A percentile compares a stretch with the other conserved stretches of the same genome.
Conservation (phyloP, 768 basidiomycete species). For the Lentinula boryana region DNA sequence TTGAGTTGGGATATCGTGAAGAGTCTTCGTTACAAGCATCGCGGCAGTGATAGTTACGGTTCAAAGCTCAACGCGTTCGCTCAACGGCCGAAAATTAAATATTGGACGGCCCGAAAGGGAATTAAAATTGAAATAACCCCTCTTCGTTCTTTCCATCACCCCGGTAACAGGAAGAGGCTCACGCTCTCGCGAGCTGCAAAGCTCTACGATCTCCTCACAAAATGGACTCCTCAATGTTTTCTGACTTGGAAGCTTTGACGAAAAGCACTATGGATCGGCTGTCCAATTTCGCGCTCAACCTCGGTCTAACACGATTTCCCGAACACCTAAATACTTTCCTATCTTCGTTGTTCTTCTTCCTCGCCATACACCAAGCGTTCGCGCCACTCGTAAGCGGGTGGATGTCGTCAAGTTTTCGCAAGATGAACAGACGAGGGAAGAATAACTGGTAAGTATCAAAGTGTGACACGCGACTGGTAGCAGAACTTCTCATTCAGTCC, state of each 20-base stretch:
- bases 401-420: conserved; percentile 44
- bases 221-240: not conserved
- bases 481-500: no score
- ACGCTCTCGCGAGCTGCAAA: not conserved
- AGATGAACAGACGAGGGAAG: conserved; percentile 36
- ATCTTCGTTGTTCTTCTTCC: conserved; percentile 51
- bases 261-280: not conserved
- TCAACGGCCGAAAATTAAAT: no score
- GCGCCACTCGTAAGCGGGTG: conserved; percentile 47
- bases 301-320: conserved; percentile 51
- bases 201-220: not conserved
- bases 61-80: no score
- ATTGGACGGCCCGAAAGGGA: no score
- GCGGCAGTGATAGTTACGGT: not conserved
- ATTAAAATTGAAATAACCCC: no score
- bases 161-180: not conserved
- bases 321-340: conserved; percentile 50
- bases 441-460: conserved; percentile 52
- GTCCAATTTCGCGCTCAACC: conserved; percentile 10
- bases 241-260: not conserved
- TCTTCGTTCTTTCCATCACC: no score
- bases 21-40: conserved; percentile 82
- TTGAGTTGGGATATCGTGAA: conserved; percentile 70
- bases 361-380: conserved; percentile 48
- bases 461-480: no score